These are phyloP conservation scores for Wickerhamia fluorescens DNA, from an alignment of 805 yeast genomes.

Conservation along the genomic window DNA sequence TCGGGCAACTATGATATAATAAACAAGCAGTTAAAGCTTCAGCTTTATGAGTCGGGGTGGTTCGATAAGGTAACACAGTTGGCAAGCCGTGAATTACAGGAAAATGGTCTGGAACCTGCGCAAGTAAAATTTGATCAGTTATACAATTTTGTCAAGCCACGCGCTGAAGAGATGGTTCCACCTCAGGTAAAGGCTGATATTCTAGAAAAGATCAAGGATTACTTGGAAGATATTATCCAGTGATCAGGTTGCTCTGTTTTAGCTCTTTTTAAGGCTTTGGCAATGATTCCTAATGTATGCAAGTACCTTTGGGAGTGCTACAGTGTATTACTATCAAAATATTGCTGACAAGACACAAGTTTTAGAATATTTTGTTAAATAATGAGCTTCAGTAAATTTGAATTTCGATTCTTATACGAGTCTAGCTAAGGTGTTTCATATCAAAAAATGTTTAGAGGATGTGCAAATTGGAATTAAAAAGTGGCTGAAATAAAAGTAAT, in stretches of 20 bases:
- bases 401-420: too few relatives aligned
- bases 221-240: conserved; percentile 42
- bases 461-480: too few relatives aligned
- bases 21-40: conserved; percentile 53
- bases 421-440: too few relatives aligned
- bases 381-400: too few relatives aligned
- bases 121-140: conserved; percentile 43
- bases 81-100: conserved; percentile 44
- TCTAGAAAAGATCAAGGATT: conserved; percentile 49
- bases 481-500: too few relatives aligned
- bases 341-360: too few relatives aligned
- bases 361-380: too few relatives aligned
- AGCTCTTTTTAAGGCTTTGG: too few relatives aligned
- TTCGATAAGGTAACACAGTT: conserved; percentile 61
- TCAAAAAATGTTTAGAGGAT: too few relatives aligned
- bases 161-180: conserved; percentile 69
- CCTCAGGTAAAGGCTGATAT: conserved; percentile 54
- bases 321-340: background rate
- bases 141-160: conserved; percentile 47
- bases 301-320: too few relatives aligned
- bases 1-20: conserved; percentile 80
- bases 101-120: conserved; percentile 14
- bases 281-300: too few relatives aligned
- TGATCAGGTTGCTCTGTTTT: conserved; percentile 9
- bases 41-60: conserved; percentile 79